Evolutionary conservation across 768 basidiomycete genomes (phyloP).

Genomic region (Leucocoprinus sp.): DNA sequence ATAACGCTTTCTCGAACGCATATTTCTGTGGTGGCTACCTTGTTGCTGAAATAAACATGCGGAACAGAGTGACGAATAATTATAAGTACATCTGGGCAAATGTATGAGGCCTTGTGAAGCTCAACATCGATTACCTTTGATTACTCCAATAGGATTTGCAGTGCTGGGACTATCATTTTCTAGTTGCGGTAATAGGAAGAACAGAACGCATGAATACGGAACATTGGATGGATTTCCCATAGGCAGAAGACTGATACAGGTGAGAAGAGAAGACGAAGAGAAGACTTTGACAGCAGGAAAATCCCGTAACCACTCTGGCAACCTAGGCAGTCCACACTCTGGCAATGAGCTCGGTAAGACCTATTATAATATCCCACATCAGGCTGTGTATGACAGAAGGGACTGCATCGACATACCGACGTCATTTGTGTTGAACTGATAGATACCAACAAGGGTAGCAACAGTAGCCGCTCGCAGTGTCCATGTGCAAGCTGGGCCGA

Average conservation of each 20-base stretch:
- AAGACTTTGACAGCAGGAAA: not conserved
- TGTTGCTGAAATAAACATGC: no score
- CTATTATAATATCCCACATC: constrained; percentile 28
- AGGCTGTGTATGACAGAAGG: not conserved
- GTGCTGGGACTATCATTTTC: no score
- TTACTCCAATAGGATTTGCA: no score
- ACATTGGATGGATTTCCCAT: not conserved
- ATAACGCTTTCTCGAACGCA: no score
- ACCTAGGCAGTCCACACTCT: constrained; percentile 75
- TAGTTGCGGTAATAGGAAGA: no score
- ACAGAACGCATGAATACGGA: no score
- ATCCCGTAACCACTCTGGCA: not conserved
- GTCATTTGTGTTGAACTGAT: constrained; percentile 98
- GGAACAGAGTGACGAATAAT: no score
- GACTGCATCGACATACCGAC: constrained; percentile 58
- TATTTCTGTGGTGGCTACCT: no score
- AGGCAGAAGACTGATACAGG: not conserved
- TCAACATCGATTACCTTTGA: no score
- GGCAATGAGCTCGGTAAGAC: constrained; percentile 77
- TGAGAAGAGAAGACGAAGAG: not conserved
- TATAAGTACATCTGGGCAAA: no score
- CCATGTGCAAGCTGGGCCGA: constrained; percentile 72
- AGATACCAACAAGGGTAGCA: constrained; percentile 81
- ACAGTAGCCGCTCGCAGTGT: constrained; percentile 66
- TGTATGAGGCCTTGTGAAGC: no score